These are phyloP conservation scores for Phlyctochytrium bullatum DNA, from an alignment of 192 early-diverging fungal genomes.

Conservation along the genomic window DNA sequence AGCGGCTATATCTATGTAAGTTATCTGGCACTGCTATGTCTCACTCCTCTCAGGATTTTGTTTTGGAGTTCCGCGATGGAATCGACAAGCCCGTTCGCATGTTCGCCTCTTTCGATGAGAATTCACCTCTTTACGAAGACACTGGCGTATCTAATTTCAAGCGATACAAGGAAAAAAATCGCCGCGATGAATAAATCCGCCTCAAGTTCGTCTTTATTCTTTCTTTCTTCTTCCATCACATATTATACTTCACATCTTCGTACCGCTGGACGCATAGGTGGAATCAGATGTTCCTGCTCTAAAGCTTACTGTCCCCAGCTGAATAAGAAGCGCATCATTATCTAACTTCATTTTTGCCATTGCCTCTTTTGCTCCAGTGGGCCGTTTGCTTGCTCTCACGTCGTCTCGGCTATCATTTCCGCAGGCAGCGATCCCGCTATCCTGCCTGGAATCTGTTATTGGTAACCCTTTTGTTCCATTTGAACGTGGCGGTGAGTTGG, in stretches of 20 bases:
- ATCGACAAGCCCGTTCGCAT: background rate
- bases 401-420: too few relatives aligned
- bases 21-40: background rate
- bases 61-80: background rate
- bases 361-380: too few relatives aligned
- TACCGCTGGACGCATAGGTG: too few relatives aligned
- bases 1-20: background rate
- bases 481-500: background rate
- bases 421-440: conserved; percentile 1
- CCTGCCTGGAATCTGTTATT: background rate
- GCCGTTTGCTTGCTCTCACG: too few relatives aligned
- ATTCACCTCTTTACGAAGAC: background rate
- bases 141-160: background rate
- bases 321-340: too few relatives aligned
- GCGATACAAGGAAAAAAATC: background rate
- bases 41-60: background rate
- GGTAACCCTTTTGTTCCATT: too few relatives aligned
- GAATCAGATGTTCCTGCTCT: too few relatives aligned
- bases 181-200: background rate
- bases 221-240: too few relatives aligned
- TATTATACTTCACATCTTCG: too few relatives aligned
- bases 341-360: too few relatives aligned
- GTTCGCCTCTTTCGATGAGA: background rate
- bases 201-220: too few relatives aligned
- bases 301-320: too few relatives aligned